These are phyloP conservation scores for Volvariella surrecta DNA, from an alignment of 1,284 basidiomycete species.

Conservation along the genomic window DNA sequence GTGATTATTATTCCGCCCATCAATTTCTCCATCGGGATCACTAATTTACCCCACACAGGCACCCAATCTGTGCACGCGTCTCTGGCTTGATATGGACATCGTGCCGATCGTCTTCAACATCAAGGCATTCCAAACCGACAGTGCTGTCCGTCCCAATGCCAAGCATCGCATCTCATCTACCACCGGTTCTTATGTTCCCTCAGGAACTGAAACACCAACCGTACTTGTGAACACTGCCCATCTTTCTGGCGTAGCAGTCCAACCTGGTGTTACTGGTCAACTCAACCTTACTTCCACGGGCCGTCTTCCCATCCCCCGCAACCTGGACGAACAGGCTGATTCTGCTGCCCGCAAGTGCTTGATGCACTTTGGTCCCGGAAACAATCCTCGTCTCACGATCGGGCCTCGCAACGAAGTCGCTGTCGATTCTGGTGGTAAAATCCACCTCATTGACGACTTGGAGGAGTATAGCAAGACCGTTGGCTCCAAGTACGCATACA, in stretches of 20 bases:
- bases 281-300: conserved; percentile 16
- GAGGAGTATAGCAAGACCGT: conserved; percentile 64
- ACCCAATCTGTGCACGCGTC: conserved; percentile 68
- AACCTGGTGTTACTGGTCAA: conserved; percentile 30
- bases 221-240: conserved; percentile 48
- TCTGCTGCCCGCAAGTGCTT: conserved; percentile 75
- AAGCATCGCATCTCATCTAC: conserved; percentile 74
- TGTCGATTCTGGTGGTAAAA: conserved; percentile 72
- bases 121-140: conserved; percentile 73
- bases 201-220: conserved; percentile 66
- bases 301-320: conserved; percentile 63
- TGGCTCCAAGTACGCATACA: conserved; percentile 32
- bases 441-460: conserved; percentile 71
- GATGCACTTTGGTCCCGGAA: conserved; percentile 73
- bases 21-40: conserved; percentile 1
- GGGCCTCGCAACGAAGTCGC: conserved; percentile 74
- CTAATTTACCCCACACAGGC: conserved; percentile 25
- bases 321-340: conserved; percentile 75
- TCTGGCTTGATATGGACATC: conserved; percentile 71
- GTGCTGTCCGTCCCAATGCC: conserved; percentile 61
- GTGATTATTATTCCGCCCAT: conserved; percentile 15
- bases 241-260: conserved; percentile 28
- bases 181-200: conserved; percentile 64
- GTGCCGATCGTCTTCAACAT: conserved; percentile 79
- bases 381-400: conserved; percentile 73